Percentiles rank a stretch among this genome's conserved stretches.
Conservation (phyloP, 306 rosid species). For the Luffa acutangula region DNA sequence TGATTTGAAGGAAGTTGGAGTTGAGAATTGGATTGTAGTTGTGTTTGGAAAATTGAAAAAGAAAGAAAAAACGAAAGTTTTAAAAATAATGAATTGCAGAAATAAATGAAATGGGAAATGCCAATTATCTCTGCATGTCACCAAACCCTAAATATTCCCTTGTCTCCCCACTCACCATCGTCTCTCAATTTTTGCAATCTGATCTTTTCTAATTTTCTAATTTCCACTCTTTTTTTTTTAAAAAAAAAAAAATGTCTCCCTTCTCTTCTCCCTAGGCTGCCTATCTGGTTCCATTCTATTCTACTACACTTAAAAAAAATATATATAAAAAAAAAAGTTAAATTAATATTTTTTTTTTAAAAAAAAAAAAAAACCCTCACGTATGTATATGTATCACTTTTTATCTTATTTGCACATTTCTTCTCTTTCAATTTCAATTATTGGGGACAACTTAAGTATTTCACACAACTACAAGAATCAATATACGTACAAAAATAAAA, state of each 20-base stretch:
- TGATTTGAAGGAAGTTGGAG: too few species aligned
- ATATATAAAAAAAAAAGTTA: too few species aligned
- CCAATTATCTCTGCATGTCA: slow-evolving; percentile 37
- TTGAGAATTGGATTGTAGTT: background rate
- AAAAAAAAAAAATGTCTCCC: too few species aligned
- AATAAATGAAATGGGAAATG: slow-evolving; percentile 7
- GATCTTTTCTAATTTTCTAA: background rate
- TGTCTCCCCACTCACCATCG: slow-evolving; percentile 46
- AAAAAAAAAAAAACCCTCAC: background rate
- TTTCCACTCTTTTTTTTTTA: background rate
- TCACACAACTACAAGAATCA: background rate
- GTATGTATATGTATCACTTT: background rate
- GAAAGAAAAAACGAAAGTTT: background rate
- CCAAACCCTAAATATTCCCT: slow-evolving; percentile 64
- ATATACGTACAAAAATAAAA: background rate
- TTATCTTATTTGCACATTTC: background rate
- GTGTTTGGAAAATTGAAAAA: background rate
- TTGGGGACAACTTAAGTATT: background rate
- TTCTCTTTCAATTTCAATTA: background rate
- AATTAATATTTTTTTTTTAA: too few species aligned
- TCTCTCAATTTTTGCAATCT: slow-evolving; percentile 13
- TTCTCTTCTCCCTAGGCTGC: background rate
- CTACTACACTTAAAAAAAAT: background rate
- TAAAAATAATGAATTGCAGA: background rate
- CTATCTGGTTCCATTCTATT: background rate